Conservation (phyloP, 345 rosid genomes). For the Dovyalis caffra region DNA sequence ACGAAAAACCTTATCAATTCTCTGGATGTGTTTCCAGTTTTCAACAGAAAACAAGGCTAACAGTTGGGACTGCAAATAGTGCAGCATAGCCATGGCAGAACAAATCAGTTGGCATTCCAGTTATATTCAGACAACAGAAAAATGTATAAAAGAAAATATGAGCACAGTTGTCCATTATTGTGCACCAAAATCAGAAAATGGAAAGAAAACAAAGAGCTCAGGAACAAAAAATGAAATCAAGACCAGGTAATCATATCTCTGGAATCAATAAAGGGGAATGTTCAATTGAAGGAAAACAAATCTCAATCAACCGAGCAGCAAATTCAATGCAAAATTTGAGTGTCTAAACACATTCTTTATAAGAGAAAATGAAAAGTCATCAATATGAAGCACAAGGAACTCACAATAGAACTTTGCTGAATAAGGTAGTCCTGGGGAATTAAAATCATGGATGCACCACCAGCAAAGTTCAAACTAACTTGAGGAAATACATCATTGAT, state of each 20-base stretch:
- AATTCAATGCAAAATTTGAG: neutral
- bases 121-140: neutral
- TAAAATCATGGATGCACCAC: slow-evolving; percentile 76
- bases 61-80: neutral
- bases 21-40: neutral
- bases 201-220: neutral
- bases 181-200: neutral
- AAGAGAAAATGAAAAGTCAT: neutral
- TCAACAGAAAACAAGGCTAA: neutral
- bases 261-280: neutral
- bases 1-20: neutral
- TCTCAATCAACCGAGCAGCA: neutral
- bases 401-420: slow-evolving; percentile 71
- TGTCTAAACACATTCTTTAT: neutral
- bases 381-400: slow-evolving; percentile 20
- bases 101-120: neutral
- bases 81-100: neutral
- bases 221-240: neutral
- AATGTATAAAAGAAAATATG: neutral
- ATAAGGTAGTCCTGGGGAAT: slow-evolving; percentile 78
- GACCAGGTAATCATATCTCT: neutral
- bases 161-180: neutral
- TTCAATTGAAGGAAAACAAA: neutral
- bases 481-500: slow-evolving; percentile 69
- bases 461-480: slow-evolving; percentile 87